A percentile compares a stretch with the other conserved stretches of the same genome.
phyloP scores from a whole-genome alignment of 202 grass and related monocot species.

The Carex sylvatica region DNA sequence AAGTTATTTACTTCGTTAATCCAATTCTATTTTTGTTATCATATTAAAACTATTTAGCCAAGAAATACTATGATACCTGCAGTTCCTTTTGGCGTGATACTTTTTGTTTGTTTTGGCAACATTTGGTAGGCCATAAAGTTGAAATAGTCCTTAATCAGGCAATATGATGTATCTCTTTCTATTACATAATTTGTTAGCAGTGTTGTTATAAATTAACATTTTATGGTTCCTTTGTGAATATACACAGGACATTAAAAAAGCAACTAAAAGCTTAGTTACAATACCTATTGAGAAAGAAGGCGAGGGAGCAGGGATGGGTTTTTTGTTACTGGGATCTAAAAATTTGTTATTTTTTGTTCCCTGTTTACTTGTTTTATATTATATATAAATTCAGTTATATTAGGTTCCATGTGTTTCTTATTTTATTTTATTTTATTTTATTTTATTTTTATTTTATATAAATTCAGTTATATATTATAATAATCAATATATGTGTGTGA shows the following conservation, averaged over 20 bases:
- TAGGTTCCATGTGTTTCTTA: no score
- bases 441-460: no score
- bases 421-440: no score
- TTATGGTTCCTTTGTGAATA: background rate
- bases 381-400: no score
- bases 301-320: no score
- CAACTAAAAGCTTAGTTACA: slow-evolving; percentile 59
- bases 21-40: background rate
- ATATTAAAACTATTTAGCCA: background rate
- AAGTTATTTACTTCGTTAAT: background rate
- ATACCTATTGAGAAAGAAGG: slow-evolving; percentile 47
- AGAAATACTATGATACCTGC: background rate
- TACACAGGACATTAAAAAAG: background rate
- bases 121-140: background rate
- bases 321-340: no score
- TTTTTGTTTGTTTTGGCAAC: background rate
- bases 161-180: background rate
- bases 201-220: background rate
- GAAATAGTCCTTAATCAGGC: background rate
- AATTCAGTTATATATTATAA: no score
- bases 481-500: no score
- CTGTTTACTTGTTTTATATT: no score
- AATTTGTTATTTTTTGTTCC: no score
- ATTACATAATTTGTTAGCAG: background rate
- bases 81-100: background rate